These are phyloP conservation scores for Xylaria bambusicola DNA, from an alignment of 495 filamentous ascomycete genomes.

Conservation along the genomic window DNA sequence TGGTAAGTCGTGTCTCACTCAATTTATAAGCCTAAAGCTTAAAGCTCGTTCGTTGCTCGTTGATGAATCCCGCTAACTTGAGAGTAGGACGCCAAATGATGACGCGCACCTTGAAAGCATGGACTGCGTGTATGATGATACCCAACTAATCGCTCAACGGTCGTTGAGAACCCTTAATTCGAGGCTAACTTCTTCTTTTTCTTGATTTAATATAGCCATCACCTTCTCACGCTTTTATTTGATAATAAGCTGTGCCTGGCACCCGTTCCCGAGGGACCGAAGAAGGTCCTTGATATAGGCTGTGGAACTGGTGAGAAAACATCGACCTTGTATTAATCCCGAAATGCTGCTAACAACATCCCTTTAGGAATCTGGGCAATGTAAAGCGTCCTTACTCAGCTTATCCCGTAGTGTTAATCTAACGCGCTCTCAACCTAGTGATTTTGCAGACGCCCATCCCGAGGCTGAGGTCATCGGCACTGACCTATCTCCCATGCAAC, in stretches of 20 bases:
- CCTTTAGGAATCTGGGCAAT: conserved; percentile 42
- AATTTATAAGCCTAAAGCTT: too few species aligned
- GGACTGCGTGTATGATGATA: conserved; percentile 30
- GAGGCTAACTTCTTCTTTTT: neutral
- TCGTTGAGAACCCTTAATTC: neutral
- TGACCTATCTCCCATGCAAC: conserved; percentile 55
- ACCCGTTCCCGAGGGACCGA: conserved; percentile 47
- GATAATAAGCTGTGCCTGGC: conserved; percentile 58
- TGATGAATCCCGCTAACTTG: conserved; percentile 2
- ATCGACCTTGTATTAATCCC: neutral
- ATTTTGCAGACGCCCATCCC: conserved; percentile 57
- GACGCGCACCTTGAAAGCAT: conserved; percentile 25
- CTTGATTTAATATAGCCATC: conserved; percentile 33
- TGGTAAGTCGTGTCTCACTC: conserved; percentile 1
- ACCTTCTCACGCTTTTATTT: conserved; percentile 34
- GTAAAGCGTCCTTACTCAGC: conserved; percentile 22
- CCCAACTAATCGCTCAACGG: too few species aligned
- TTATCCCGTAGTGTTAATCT: neutral
- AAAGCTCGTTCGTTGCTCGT: too few species aligned
- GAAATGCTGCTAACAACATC: conserved; percentile 8
- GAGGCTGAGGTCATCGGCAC: conserved; percentile 56
- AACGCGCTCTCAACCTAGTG: conserved; percentile 29
- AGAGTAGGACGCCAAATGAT: conserved; percentile 31
- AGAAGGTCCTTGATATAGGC: conserved; percentile 56
- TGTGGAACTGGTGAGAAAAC: conserved; percentile 53